A percentile compares a stretch with the other conserved stretches of the same genome.
Conservation (phyloP, 2,329 filamentous ascomycete species). For the Clonostachys byssicola region DNA sequence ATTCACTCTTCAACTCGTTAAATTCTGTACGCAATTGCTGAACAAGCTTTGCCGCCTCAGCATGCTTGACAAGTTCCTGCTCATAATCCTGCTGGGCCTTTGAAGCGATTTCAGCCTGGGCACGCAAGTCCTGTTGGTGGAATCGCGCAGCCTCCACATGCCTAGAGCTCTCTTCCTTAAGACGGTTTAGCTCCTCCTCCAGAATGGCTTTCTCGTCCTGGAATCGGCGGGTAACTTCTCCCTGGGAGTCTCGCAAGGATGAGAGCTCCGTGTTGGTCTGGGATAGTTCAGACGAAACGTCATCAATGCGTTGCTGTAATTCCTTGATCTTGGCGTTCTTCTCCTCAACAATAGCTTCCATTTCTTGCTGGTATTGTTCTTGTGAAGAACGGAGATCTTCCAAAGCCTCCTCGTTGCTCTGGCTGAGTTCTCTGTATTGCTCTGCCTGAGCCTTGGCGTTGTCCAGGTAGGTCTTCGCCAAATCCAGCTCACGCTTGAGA, state of each 20-base stretch:
- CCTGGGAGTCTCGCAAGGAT: constrained; percentile 73
- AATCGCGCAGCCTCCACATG: constrained; percentile 76
- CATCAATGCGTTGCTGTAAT: constrained; percentile 77
- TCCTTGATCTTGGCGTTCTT: constrained; percentile 80
- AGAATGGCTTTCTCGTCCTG: constrained; percentile 80
- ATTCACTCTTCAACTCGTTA: constrained; percentile 76
- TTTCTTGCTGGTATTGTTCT: constrained; percentile 84
- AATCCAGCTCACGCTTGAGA: constrained; percentile 80
- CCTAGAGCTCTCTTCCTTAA: constrained; percentile 81
- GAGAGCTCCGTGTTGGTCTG: constrained; percentile 81
- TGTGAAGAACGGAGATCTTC: constrained; percentile 74
- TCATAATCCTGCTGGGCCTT: constrained; percentile 96
- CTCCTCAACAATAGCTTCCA: constrained; percentile 68
- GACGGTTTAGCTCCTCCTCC: constrained; percentile 72
- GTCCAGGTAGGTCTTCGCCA: constrained; percentile 76
- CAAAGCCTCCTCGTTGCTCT: constrained; percentile 82
- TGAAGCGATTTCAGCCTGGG: constrained; percentile 89
- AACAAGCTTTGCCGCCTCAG: constrained; percentile 84
- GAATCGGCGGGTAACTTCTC: constrained; percentile 64
- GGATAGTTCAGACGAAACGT: constrained; percentile 76
- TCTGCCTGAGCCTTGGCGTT: constrained; percentile 77
- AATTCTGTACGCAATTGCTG: constrained; percentile 75
- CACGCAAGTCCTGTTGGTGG: constrained; percentile 86
- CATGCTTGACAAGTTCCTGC: constrained; percentile 89
- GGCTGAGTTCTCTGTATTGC: constrained; percentile 84